Percentiles rank a stretch among this genome's conserved stretches.
Conservation (phyloP, 2,329 filamentous ascomycete genomes). For the Claviceps sp. region DNA sequence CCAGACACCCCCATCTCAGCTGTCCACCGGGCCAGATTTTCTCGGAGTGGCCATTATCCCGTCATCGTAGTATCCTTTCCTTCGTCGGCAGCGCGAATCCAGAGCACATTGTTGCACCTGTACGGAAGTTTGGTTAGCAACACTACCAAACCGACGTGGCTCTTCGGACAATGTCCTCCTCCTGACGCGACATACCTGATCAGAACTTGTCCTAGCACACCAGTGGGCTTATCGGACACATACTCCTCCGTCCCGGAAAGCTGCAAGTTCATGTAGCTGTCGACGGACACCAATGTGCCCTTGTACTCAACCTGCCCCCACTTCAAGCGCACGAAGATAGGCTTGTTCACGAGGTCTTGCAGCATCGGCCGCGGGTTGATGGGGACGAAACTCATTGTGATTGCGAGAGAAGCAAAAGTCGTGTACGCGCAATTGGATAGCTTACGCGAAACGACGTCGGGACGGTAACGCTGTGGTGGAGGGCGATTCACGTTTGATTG, state of each 20-base stretch:
- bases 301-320: conserved; percentile 98
- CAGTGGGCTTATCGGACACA: conserved; percentile 75
- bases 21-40: not conserved
- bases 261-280: conserved; percentile 99
- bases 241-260: conserved; percentile 84
- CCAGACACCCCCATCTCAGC: not conserved
- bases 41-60: not conserved
- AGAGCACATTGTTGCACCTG: conserved; percentile 95
- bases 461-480: not conserved
- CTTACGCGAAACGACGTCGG: not conserved
- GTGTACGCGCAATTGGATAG: not conserved
- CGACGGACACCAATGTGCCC: conserved; percentile 79
- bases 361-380: conserved; percentile 96
- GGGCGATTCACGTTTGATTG: not conserved
- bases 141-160: not conserved
- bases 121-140: conserved; percentile 1
- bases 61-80: conserved; percentile 6
- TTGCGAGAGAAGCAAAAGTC: not conserved
- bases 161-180: not conserved
- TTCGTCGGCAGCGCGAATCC: conserved; percentile 46
- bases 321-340: conserved; percentile 86
- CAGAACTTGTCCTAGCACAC: conserved; percentile 76
- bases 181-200: conserved; percentile 51
- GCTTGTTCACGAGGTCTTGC: conserved; percentile 82
- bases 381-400: conserved; percentile 55